Conservation (phyloP, 805 yeast species). For the Metschnikowia lachancei region DNA sequence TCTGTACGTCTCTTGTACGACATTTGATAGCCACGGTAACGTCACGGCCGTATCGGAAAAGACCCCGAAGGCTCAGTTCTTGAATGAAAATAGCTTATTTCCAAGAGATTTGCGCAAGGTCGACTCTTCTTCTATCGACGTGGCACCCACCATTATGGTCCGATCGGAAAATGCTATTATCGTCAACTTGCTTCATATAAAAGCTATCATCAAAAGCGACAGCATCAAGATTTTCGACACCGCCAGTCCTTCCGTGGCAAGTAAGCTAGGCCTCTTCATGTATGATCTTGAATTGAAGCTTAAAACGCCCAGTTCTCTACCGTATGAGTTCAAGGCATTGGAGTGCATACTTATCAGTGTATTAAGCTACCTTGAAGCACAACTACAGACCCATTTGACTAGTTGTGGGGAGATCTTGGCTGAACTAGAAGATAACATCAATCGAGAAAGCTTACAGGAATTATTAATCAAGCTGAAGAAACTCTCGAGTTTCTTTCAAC, state of each 20-base stretch:
- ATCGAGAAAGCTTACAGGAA: slow-evolving; percentile 70
- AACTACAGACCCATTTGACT: slow-evolving; percentile 56
- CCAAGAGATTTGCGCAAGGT: slow-evolving; percentile 87
- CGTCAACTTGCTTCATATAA: slow-evolving; percentile 79
- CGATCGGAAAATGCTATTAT: slow-evolving; percentile 71
- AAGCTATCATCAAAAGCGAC: slow-evolving; percentile 82
- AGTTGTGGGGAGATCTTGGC: slow-evolving; percentile 62
- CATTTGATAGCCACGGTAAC: slow-evolving; percentile 68
- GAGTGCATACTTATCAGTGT: slow-evolving; percentile 82
- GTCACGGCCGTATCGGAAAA: slow-evolving; percentile 68
- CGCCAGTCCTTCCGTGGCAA: slow-evolving; percentile 61
- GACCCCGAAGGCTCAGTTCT: slow-evolving; percentile 68
- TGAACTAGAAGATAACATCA: slow-evolving; percentile 76
- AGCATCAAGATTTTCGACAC: slow-evolving; percentile 83
- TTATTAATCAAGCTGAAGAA: slow-evolving; percentile 70
- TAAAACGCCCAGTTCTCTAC: slow-evolving; percentile 28
- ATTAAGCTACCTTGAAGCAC: slow-evolving; percentile 74
- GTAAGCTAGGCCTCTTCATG: slow-evolving; percentile 70
- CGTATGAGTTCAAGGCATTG: slow-evolving; percentile 76
- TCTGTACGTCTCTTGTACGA: slow-evolving; percentile 70
- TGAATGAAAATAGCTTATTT: slow-evolving; percentile 66
- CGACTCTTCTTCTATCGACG: slow-evolving; percentile 70
- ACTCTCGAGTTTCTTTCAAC: slow-evolving; percentile 70
- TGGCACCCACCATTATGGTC: slow-evolving; percentile 85
- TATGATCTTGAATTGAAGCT: slow-evolving; percentile 80